These are phyloP conservation scores for Oryza coarctata DNA, from an alignment of 176 grass and related monocot species.

Conservation along the genomic window DNA sequence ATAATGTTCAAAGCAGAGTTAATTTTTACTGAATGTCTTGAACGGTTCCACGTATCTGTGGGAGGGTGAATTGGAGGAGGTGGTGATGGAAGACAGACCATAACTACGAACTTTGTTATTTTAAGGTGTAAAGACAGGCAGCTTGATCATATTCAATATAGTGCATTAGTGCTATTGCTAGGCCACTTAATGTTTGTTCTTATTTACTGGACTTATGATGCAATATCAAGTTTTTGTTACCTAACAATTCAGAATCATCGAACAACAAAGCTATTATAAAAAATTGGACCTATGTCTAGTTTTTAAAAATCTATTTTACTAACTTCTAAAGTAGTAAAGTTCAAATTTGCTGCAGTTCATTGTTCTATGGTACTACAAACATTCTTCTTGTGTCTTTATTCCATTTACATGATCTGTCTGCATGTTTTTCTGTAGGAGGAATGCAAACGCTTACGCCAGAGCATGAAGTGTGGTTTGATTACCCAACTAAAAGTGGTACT, in stretches of 20 bases:
- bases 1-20: not conserved
- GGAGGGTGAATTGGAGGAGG: not conserved
- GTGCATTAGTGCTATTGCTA: not conserved
- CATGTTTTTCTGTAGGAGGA: conserved; percentile 67
- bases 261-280: not conserved
- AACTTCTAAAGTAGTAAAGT: not conserved
- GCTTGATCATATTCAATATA: not conserved
- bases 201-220: conserved; percentile 25
- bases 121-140: not conserved
- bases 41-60: not conserved
- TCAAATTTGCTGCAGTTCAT: conserved; percentile 1
- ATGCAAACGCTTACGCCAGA: conserved; percentile 82
- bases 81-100: not conserved
- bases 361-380: not conserved
- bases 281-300: not conserved
- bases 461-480: conserved; percentile 73
- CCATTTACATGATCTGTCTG: conserved; percentile 37
- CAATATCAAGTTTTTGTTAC: conserved; percentile 1
- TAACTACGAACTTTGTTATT: not conserved
- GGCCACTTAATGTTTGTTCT: not conserved
- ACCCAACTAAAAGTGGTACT: conserved; percentile 89
- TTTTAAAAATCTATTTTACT: not conserved
- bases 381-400: conserved; percentile 26
- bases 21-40: not conserved
- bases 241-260: not conserved